Percentiles rank a stretch among this genome's conserved stretches.
phyloP scores from a whole-genome alignment of 345 rosid genomes.

The Euclidium syriacum region DNA sequence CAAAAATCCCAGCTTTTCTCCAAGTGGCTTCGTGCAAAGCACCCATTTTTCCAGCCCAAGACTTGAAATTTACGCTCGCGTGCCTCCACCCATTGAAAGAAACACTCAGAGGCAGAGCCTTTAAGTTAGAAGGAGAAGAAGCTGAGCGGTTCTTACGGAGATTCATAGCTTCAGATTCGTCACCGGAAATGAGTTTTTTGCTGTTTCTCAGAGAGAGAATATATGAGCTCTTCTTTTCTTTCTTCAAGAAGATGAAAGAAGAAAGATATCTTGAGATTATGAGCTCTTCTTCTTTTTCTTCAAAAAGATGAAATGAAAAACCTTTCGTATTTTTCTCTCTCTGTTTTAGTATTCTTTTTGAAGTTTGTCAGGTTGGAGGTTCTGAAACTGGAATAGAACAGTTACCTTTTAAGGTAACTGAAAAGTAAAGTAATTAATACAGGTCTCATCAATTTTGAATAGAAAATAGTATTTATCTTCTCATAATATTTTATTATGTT shows the following conservation, averaged over 20 bases:
- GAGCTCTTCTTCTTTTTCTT: too few relatives aligned
- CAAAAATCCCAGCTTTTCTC: conserved; percentile 41
- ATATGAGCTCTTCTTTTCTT: conserved; percentile 34
- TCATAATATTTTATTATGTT: too few relatives aligned
- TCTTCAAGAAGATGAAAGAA: conserved; percentile 19
- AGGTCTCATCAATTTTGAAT: too few relatives aligned
- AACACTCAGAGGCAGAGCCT: conserved; percentile 19
- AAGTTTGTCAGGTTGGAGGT: too few relatives aligned
- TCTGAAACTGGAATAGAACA: neutral
- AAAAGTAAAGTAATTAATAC: neutral
- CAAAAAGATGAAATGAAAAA: too few relatives aligned
- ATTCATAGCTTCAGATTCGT: conserved; percentile 2
- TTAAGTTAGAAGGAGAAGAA: neutral
- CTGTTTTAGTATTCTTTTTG: too few relatives aligned
- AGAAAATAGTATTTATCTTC: too few relatives aligned
- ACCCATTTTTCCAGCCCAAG: conserved; percentile 41
- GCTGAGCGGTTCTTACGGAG: neutral
- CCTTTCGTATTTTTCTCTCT: too few relatives aligned
- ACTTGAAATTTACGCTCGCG: conserved; percentile 20
- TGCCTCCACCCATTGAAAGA: conserved; percentile 26
- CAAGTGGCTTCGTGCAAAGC: conserved; percentile 22
- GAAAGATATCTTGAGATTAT: neutral
- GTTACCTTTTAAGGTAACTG: neutral
- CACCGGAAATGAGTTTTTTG: conserved; percentile 17
- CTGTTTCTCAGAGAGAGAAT: neutral